Conservation (phyloP, 1,284 basidiomycete genomes). For the Lignosus rhinocerotis region DNA sequence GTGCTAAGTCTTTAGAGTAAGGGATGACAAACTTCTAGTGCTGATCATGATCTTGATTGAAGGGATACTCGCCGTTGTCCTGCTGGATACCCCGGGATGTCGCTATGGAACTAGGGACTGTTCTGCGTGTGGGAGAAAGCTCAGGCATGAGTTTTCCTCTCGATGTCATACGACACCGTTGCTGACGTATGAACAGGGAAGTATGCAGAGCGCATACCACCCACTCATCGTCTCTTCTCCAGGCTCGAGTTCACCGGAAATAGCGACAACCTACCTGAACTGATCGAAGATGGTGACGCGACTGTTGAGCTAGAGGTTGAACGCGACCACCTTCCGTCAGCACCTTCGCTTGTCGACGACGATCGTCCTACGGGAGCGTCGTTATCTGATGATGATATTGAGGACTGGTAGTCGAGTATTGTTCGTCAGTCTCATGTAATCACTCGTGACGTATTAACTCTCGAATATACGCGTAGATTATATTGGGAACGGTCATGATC, state of each 20-base stretch:
- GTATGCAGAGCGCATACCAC: constrained; percentile 34
- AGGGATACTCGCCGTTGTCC: constrained; percentile 33
- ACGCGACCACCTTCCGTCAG: constrained; percentile 20
- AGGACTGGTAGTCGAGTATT: constrained; percentile 40
- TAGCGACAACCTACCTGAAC: constrained; percentile 31
- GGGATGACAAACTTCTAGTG: neutral
- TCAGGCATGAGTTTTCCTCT: neutral
- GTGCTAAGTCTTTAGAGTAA: neutral
- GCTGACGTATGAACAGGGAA: neutral
- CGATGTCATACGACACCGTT: neutral
- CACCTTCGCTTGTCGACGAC: constrained; percentile 13
- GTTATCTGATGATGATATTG: constrained; percentile 72
- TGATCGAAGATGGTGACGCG: constrained; percentile 40
- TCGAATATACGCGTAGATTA: neutral
- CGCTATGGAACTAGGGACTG: constrained; percentile 59
- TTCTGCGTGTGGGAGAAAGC: constrained; percentile 50
- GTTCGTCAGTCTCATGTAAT: neutral
- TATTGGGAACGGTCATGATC: neutral
- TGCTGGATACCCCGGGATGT: constrained; percentile 57
- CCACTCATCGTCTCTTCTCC: constrained; percentile 57
- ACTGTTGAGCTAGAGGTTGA: constrained; percentile 29
- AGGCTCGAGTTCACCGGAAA: constrained; percentile 44
- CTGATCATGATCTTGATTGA: neutral
- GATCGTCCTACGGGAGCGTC: constrained; percentile 46
- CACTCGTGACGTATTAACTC: neutral